Evolutionary conservation across 116 monocot genomes (phyloP).

Genomic region (Zostera marina): DNA sequence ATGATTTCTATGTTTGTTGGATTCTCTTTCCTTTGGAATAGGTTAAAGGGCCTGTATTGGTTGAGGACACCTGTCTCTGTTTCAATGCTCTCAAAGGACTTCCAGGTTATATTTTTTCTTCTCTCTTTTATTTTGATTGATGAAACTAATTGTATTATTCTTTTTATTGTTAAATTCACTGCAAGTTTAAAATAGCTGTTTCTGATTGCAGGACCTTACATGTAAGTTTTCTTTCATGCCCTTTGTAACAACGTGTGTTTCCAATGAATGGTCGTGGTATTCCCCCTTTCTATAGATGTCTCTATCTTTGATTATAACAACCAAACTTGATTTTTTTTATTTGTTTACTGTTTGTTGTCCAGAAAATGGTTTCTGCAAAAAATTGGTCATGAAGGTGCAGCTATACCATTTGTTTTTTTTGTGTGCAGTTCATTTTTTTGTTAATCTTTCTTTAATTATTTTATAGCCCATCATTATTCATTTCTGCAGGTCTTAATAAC

Average conservation of each 20-base stretch:
- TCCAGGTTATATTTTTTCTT: slow-evolving; percentile 37
- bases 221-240: slow-evolving; percentile 34
- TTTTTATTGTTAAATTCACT: not conserved
- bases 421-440: not conserved
- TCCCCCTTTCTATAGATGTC: not conserved
- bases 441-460: not conserved
- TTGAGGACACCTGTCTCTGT: slow-evolving; percentile 93
- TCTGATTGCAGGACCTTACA: slow-evolving; percentile 72
- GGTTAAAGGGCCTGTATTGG: slow-evolving; percentile 93
- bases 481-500: slow-evolving; percentile 69
- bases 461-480: not conserved
- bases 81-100: slow-evolving; percentile 94
- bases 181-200: not conserved
- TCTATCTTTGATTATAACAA: not conserved
- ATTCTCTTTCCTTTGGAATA: slow-evolving; percentile 2
- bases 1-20: slow-evolving; percentile 1
- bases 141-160: not conserved
- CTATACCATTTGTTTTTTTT: too few relatives aligned
- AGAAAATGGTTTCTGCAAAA: slow-evolving; percentile 99
- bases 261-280: not conserved
- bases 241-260: not conserved
- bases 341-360: slow-evolving; percentile 3
- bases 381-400: slow-evolving; percentile 98
- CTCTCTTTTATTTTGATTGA: not conserved
- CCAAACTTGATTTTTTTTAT: not conserved